Evolutionary conservation across 2,329 filamentous ascomycete genomes (phyloP), one percentile per base, ranked within the genome.

Genomic region (Fusarium nodosum): DNA sequence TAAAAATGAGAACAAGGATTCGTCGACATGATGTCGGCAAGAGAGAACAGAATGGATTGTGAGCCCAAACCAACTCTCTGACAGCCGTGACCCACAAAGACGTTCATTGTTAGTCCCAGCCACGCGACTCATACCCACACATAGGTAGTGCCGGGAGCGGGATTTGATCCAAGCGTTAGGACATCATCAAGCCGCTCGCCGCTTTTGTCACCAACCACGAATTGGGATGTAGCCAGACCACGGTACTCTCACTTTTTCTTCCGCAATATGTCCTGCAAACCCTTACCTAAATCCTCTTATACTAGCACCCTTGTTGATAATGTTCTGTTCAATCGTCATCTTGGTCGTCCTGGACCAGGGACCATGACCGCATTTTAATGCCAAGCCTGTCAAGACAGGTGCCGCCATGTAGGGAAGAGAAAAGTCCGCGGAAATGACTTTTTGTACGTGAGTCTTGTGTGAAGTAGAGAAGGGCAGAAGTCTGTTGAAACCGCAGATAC

Each of bases 71-170:
- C 52, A 72, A 71, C 58, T 64, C 65, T 26, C 65, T 57, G 66
- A 64, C 47, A 68, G 64, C 51, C 39, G 54, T 54, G 55, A 59
- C 56, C 61, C 71, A 69, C 47, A 60, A 52, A 56, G 61, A 64
- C 56, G 63, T 54, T 64, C 60, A 59, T 56, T 66, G 57, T 64
- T 72, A 58, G 69, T 69, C 71, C 65, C 56, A 58, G 68, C 73
- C 73, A 75, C 71, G 73, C 72, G 73, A 75, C 64, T 64, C 30
- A 46, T 20, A 70, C 72, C 71, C 72, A 75, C 59, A 68, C 41
- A 26, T 18, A 22, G 60, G 56, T 51, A 62, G 59, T 60, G 70
- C 63, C 42, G 56, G 70, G 68, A 70, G 64, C 68, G 61, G 59
- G 50, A 66, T 48, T 39, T 69, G 72, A 66, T 69, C 72, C 66